A percentile compares a stretch with the other conserved stretches of the same genome.
phyloP scores from a whole-genome alignment of 768 basidiomycete species.

The Leccinellum albellum region DNA sequence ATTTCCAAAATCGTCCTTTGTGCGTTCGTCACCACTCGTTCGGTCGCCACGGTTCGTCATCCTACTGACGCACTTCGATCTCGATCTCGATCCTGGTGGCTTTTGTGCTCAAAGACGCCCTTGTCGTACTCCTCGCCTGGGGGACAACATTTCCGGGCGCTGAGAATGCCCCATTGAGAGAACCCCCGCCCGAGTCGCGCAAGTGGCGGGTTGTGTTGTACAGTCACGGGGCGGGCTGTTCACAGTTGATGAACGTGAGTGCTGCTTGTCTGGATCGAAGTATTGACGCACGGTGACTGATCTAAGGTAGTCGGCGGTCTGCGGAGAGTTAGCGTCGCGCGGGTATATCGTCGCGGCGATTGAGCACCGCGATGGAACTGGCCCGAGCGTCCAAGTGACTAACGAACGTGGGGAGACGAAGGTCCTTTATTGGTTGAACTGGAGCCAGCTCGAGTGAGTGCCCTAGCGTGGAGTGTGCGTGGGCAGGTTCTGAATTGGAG shows the following conservation, averaged over 20 bases:
- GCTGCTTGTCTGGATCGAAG: too few species aligned
- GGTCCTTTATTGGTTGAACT: constrained; percentile 33
- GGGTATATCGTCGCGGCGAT: constrained; percentile 45
- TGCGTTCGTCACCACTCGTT: background rate
- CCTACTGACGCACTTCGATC: background rate
- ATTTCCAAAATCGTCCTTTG: constrained; percentile 25
- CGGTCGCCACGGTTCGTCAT: background rate
- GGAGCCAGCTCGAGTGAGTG: constrained; percentile 26
- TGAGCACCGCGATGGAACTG: constrained; percentile 47
- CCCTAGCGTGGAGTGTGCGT: background rate
- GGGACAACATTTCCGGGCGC: constrained; percentile 32
- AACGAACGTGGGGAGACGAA: constrained; percentile 20
- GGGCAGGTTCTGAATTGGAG: background rate
- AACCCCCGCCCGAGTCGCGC: constrained; percentile 5
- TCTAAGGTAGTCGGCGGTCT: constrained; percentile 33
- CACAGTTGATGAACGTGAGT: constrained; percentile 36
- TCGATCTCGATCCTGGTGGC: too few species aligned
- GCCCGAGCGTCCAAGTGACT: constrained; percentile 31
- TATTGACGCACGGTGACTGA: too few species aligned
- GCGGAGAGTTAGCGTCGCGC: constrained; percentile 41
- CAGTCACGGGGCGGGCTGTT: constrained; percentile 44
- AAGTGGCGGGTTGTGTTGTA: constrained; percentile 43
- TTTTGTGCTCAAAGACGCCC: constrained; percentile 2
- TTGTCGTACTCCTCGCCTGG: constrained; percentile 26
- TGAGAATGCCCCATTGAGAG: constrained; percentile 24